These are phyloP conservation scores for Fimicolochytrium jonesii DNA, from an alignment of 192 early-diverging fungal genomes.

Conservation along the genomic window DNA sequence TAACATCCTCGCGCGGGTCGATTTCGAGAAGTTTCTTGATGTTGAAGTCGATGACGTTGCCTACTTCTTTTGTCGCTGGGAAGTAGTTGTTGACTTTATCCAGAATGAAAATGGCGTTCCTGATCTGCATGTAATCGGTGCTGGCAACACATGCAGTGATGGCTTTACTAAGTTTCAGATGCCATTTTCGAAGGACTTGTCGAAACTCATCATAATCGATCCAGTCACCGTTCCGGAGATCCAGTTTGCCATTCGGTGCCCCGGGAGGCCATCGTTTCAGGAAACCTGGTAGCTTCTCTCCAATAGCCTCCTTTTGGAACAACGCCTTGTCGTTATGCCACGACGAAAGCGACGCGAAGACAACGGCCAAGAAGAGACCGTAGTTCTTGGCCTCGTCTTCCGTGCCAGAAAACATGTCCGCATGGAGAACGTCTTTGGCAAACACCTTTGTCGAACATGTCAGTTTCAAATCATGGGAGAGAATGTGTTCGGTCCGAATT, in stretches of 20 bases:
- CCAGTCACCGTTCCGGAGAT: slow-evolving; percentile 41
- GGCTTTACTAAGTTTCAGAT: slow-evolving; percentile 43
- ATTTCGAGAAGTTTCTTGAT: slow-evolving; percentile 45
- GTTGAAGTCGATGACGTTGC: slow-evolving; percentile 40
- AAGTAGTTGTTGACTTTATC: slow-evolving; percentile 58
- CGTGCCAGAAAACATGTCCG: slow-evolving; percentile 51
- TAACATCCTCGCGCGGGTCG: slow-evolving; percentile 68
- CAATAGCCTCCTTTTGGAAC: slow-evolving; percentile 55
- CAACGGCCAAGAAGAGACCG: slow-evolving; percentile 62
- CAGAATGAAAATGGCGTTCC: slow-evolving; percentile 71
- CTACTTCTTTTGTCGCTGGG: slow-evolving; percentile 56
- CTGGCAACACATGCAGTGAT: slow-evolving; percentile 45
- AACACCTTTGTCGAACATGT: slow-evolving; percentile 26
- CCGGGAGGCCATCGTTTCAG: slow-evolving; percentile 57
- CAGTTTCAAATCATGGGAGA: neutral
- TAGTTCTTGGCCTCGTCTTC: slow-evolving; percentile 73
- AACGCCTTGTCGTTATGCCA: slow-evolving; percentile 51
- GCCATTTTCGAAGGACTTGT: slow-evolving; percentile 70
- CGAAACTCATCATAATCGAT: slow-evolving; percentile 59
- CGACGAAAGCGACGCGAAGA: slow-evolving; percentile 48
- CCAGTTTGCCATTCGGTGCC: slow-evolving; percentile 19
- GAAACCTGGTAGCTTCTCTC: slow-evolving; percentile 62
- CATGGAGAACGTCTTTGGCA: slow-evolving; percentile 41
- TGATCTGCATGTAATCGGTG: slow-evolving; percentile 65
- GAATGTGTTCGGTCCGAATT: neutral